Percentiles rank a stretch among this genome's conserved stretches.
Evolutionary conservation across 345 rosid species (phyloP).

Genomic region (Psidium friedrichsthalianum): DNA sequence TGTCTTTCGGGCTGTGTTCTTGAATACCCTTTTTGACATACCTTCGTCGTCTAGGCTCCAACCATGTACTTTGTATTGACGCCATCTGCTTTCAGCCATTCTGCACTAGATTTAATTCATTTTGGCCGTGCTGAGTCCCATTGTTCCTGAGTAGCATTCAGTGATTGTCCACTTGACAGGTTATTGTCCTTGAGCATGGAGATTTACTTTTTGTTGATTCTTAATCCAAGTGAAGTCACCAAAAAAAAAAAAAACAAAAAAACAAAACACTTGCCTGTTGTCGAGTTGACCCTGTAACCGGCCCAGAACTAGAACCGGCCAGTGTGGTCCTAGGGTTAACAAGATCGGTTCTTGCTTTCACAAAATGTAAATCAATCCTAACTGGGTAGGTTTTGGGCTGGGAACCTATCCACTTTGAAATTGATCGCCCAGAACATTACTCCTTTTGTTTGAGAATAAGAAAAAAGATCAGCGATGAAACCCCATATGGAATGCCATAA

Average conservation of each 20-base stretch:
- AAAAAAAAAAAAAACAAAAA: neutral
- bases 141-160: neutral
- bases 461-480: neutral
- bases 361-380: neutral
- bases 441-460: neutral
- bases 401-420: neutral
- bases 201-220: slow-evolving; percentile 18
- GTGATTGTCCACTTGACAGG: slow-evolving; percentile 22
- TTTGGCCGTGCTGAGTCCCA: neutral
- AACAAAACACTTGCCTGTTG: neutral
- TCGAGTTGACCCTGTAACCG: neutral
- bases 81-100: neutral
- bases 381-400: neutral
- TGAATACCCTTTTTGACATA: neutral
- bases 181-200: slow-evolving; percentile 67
- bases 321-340: neutral
- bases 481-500: neutral
- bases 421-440: neutral
- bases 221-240: neutral
- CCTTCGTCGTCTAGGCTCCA: neutral
- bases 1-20: neutral
- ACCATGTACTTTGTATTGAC: neutral
- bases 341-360: neutral
- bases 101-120: neutral
- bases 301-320: neutral